Base-by-base conservation (phyloP, 2,329 filamentous ascomycete species). In the Coniella vitis region DNA sequence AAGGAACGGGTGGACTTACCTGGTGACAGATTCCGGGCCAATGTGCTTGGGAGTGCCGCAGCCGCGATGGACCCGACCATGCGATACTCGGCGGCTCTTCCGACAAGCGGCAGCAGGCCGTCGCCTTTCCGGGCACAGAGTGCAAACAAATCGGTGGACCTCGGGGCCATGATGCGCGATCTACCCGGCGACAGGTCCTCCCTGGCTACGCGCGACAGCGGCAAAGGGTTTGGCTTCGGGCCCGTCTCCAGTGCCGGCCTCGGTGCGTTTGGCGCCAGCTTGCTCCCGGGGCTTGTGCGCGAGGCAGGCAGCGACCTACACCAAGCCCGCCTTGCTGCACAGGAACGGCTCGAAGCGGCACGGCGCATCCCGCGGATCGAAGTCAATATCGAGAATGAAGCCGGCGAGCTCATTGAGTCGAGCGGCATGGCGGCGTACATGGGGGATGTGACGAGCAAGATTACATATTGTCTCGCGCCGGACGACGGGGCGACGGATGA, bases 311-410 rank as follows among this genome's bases (percentile, higher is more conserved):
- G 69, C 50, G 69, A 76, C 55, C 71, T 79, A 14, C 63, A 68
- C 47, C 58, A 66, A 17, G 72, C 83, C 1, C 78, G 85, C 0
- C 68, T 81, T 7, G 76, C 79, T 14, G 86, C 86, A 0, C 85
- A 90, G 61, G 65, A 73, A 0, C 74, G 85, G 1, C 73, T 87
- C 19, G 77, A 86, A 34, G 70, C 73, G 17, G 80, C 81, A 0
- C 70, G 73, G 19, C 66, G 67, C 20, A 58, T 66, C 1, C 79
- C 80, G 1, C 69, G 73, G 14, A 83, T 83, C 60, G 70, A 71
- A 7, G 71, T 88, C 32, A 74, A 79, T 10, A 73, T 89, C 2
- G 61, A 69, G 2, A 71, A 75, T 51, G 75, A 79, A 52, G 63
- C 73, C 13, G 78, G 78, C 1, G 62, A 64, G 1, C 56, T 79